phyloP scores from a whole-genome alignment of 106 monocot species.

The Cymbidium sinense region DNA sequence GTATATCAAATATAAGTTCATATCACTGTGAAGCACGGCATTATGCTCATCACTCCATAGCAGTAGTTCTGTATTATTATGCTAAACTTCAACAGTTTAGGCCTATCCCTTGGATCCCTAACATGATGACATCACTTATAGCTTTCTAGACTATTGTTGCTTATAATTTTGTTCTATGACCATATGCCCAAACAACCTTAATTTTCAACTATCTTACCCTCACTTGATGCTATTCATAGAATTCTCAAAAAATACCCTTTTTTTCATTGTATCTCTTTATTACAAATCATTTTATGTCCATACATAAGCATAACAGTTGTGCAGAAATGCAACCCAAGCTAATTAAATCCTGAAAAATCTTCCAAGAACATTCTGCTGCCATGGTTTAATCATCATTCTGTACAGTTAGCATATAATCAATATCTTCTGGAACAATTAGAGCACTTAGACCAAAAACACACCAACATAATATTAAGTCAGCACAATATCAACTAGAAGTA shows the following conservation, averaged over 20 bases:
- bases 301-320: background rate
- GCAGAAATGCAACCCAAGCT: background rate
- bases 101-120: background rate
- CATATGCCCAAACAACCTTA: background rate
- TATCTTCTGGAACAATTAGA: background rate
- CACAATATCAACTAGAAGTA: background rate
- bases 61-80: no score
- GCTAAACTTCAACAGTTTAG: no score
- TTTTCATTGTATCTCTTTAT: background rate
- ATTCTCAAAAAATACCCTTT: background rate
- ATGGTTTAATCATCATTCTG: no score
- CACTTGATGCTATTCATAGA: background rate
- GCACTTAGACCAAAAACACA: background rate
- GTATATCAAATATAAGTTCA: background rate
- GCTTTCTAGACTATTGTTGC: background rate
- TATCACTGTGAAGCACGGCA: no score
- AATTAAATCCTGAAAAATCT: background rate
- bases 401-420: background rate
- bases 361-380: background rate
- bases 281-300: background rate
- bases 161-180: background rate
- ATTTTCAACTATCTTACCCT: background rate
- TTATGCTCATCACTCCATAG: no score
- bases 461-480: background rate
- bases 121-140: background rate